Evolutionary conservation across 1,284 basidiomycete species (phyloP), one percentile per base, ranked within the genome.

Genomic region (Ustilago trichophora): DNA sequence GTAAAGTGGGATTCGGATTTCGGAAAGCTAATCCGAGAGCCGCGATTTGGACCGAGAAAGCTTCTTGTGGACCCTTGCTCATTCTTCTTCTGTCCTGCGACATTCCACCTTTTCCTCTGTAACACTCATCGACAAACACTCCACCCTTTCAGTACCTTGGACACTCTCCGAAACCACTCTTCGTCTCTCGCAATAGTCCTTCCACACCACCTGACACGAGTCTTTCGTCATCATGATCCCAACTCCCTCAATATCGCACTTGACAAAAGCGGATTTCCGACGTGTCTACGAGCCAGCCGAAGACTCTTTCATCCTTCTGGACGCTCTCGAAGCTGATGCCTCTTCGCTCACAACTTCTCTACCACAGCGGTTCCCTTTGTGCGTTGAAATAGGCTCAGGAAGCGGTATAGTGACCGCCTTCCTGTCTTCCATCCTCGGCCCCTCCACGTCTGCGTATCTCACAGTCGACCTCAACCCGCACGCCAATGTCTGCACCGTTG

Each of bases 331-430:
- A 83, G 45, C 49, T 25, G 80, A 80, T 38, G 70, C 65, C 6
- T 32, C 50, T 3, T 13, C 19, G 2, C 44, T 75, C 10, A 13
- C 31, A 16, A 12, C 43, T 18, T 22, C 21, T 5, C 21, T 55
- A 5, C 36, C 40, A 12, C 15, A 19, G 3, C 16, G 21, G 9
- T 26, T 27, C 21, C 44, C 54, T 0, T 82, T 96, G 54, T 93
- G 91, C 75, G 85, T 98, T 1, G 95, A 98, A 82, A 89, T 98
- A 57, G 95, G 95, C 91, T 92, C 92, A 15, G 95, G 95, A 1
- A 94, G 92, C 1, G 95, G 95, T 7, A 93, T 94, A 74, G 93
- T 93, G 0, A 91, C 91, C 25, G 54, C 78, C 0, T 81, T 81
- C 36, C 32, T 74, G n/a, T 55, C 74, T 3, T 43, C 64, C 12